A percentile compares a stretch with the other conserved stretches of the same genome.
phyloP scores from a whole-genome alignment of 805 yeast genomes.

The Candida nemodendra region DNA sequence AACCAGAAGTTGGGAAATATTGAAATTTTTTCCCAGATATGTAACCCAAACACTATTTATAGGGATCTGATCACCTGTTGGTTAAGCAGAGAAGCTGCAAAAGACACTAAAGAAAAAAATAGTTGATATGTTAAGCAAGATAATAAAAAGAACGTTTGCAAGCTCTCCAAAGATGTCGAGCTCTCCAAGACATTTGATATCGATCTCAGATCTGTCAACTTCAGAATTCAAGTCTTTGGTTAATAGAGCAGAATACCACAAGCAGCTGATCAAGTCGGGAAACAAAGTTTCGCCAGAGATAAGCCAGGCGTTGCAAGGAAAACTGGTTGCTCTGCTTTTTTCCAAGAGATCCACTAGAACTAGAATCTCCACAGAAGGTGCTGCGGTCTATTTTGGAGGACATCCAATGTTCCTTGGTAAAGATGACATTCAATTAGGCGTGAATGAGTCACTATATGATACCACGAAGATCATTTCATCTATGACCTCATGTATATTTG shows the following conservation, averaged over 20 bases:
- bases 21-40: slow-evolving; percentile 13
- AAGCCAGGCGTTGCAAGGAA: slow-evolving; percentile 64
- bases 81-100: no score
- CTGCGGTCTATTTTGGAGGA: slow-evolving; percentile 88
- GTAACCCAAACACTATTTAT: no score
- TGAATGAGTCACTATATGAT: slow-evolving; percentile 87
- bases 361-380: slow-evolving; percentile 91
- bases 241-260: slow-evolving; percentile 67
- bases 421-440: slow-evolving; percentile 95
- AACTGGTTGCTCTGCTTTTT: slow-evolving; percentile 79
- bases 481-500: slow-evolving; percentile 95
- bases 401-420: slow-evolving; percentile 96
- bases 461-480: slow-evolving; percentile 87
- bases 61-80: no score
- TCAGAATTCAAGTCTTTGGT: slow-evolving; percentile 73
- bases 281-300: slow-evolving; percentile 37
- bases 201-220: slow-evolving; percentile 74
- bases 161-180: slow-evolving; percentile 20
- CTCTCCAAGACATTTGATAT: slow-evolving; percentile 67
- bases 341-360: slow-evolving; percentile 95
- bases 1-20: neutral
- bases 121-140: slow-evolving; percentile 12
- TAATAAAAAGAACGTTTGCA: slow-evolving; percentile 32
- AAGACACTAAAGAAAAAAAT: slow-evolving; percentile 2
- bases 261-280: slow-evolving; percentile 59